phyloP scores from a whole-genome alignment of 768 basidiomycete species.

The Pholiota molesta region DNA sequence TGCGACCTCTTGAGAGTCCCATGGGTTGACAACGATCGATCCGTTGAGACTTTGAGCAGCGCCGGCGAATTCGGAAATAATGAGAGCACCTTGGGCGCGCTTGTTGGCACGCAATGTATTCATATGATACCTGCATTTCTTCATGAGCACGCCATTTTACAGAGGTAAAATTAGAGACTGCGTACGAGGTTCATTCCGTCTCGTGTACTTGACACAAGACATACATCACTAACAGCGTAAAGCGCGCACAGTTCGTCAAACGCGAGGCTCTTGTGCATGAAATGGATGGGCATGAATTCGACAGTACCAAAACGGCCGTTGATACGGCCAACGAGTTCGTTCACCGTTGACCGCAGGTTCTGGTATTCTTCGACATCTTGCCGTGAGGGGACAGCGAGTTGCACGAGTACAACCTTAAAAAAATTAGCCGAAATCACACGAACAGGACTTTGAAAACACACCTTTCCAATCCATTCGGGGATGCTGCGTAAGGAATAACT shows the following conservation, averaged over 20 bases:
- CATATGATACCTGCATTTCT: slow-evolving; percentile 84
- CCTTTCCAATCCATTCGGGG: slow-evolving; percentile 99
- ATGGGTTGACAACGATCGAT: slow-evolving; percentile 96
- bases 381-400: slow-evolving; percentile 95
- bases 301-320: slow-evolving; percentile 99
- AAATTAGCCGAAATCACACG: slow-evolving; percentile 10
- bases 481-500: slow-evolving; percentile 95
- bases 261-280: slow-evolving; percentile 93
- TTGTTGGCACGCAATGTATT: slow-evolving; percentile 96
- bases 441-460: slow-evolving; percentile 26
- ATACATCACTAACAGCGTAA: slow-evolving; percentile 95
- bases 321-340: slow-evolving; percentile 97
- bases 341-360: slow-evolving; percentile 92
- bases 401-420: slow-evolving; percentile 85
- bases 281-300: slow-evolving; percentile 99
- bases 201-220: slow-evolving; percentile 91
- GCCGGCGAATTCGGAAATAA: slow-evolving; percentile 97
- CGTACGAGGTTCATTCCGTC: slow-evolving; percentile 99
- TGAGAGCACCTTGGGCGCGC: slow-evolving; percentile 95
- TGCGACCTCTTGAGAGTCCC: slow-evolving; percentile 98
- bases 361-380: slow-evolving; percentile 99
- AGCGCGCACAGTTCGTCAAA: slow-evolving; percentile 98
- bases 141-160: slow-evolving; percentile 11
- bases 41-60: slow-evolving; percentile 97
- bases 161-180: slow-evolving; percentile 17